These are phyloP conservation scores for Coriaria nepalensis DNA, from an alignment of 306 rosid species.

Conservation along the genomic window DNA sequence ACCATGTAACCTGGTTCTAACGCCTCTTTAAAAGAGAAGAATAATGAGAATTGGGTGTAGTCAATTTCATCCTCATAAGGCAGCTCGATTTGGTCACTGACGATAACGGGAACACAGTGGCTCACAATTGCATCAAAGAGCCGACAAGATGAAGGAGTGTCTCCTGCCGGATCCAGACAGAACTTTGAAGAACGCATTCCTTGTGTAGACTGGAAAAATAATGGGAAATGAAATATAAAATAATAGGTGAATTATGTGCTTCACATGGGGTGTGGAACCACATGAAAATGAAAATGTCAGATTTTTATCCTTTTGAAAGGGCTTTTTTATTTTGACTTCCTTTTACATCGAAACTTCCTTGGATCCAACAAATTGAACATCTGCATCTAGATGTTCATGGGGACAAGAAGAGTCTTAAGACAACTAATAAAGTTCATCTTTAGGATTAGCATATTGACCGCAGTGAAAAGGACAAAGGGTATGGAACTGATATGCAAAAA, in stretches of 20 bases:
- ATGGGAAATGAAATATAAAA: conserved; percentile 7
- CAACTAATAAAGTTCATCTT: no score
- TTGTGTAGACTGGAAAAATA: conserved; percentile 51
- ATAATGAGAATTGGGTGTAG: conserved; percentile 61
- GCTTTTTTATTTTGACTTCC: no score
- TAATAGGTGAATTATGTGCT: conserved; percentile 6
- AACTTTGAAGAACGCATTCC: conserved; percentile 92
- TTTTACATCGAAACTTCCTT: no score
- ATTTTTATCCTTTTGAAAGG: no score
- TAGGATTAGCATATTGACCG: no score
- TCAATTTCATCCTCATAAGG: conserved; percentile 94
- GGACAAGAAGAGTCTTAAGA: no score
- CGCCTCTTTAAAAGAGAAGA: conserved; percentile 87
- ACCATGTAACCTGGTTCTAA: conserved; percentile 70
- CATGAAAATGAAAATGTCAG: no score
- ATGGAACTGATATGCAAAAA: neutral
- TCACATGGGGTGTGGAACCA: neutral
- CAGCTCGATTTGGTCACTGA: conserved; percentile 94
- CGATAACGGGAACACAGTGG: conserved; percentile 91
- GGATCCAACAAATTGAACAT: no score
- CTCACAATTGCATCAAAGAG: conserved; percentile 93
- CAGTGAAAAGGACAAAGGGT: no score
- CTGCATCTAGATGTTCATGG: no score
- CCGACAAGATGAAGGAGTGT: conserved; percentile 97
- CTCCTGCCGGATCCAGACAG: conserved; percentile 95